phyloP scores from a whole-genome alignment of 2,329 filamentous ascomycete species.

The Sodiomyces alkalinus region DNA sequence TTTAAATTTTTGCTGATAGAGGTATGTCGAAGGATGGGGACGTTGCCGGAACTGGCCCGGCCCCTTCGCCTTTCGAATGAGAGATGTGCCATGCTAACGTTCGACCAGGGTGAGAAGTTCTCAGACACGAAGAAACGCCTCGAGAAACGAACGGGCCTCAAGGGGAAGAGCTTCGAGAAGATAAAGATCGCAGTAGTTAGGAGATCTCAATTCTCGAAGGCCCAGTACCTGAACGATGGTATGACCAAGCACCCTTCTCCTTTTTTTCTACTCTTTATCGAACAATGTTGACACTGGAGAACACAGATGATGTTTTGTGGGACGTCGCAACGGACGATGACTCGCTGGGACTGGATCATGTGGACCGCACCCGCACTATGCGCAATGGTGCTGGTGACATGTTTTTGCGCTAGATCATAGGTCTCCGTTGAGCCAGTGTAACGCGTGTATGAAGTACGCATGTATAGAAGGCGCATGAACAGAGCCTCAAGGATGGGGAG shows the following conservation, averaged over 20 bases:
- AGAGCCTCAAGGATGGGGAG: no score
- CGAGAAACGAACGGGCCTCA: slow-evolving; percentile 82
- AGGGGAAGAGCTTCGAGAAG: slow-evolving; percentile 97
- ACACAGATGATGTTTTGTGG: slow-evolving; percentile 42
- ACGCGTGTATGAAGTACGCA: no score
- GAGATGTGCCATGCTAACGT: slow-evolving; percentile 1
- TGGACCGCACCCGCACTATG: slow-evolving; percentile 41
- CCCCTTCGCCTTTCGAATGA: no score
- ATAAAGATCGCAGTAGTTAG: slow-evolving; percentile 85
- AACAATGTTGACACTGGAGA: no score
- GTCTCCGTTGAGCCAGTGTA: no score
- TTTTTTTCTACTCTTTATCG: background rate
- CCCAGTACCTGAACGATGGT: slow-evolving; percentile 81
- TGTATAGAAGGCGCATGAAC: no score
- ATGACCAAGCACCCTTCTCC: slow-evolving; percentile 22
- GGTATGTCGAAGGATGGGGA: no score
- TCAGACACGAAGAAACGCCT: slow-evolving; percentile 88
- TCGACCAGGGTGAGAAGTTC: slow-evolving; percentile 60
- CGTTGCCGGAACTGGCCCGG: no score
- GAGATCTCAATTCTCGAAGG: slow-evolving; percentile 57
- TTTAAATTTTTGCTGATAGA: slow-evolving; percentile 81
- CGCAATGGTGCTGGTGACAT: slow-evolving; percentile 48
- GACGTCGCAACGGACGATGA: slow-evolving; percentile 41
- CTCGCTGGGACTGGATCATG: slow-evolving; percentile 49
- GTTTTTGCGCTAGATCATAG: slow-evolving; percentile 36